phyloP scores from a whole-genome alignment of 2,329 filamentous ascomycete genomes.

The Chaetomiaceae sp. region DNA sequence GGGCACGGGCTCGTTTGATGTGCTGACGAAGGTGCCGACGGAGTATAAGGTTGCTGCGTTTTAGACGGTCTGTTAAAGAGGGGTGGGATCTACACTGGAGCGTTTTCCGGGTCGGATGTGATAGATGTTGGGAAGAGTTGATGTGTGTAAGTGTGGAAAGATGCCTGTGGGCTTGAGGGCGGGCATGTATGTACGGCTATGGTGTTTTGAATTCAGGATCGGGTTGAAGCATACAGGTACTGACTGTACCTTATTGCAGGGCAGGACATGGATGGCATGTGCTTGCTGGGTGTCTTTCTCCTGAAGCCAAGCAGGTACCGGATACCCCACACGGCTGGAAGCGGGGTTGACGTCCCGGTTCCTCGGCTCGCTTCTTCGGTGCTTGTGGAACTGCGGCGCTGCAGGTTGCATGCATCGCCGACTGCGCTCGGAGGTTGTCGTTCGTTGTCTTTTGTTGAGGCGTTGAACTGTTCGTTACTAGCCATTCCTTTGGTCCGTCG shows the following conservation, averaged over 20 bases:
- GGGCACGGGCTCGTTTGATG: conserved; percentile 89
- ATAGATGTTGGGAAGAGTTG: background rate
- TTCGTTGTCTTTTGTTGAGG: conserved; percentile 4
- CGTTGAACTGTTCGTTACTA: background rate
- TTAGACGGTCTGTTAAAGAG: background rate
- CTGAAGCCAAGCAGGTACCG: too few species aligned
- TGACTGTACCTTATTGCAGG: background rate
- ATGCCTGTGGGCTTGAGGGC: background rate
- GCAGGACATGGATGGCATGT: too few species aligned
- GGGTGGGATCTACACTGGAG: background rate
- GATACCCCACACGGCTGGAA: background rate
- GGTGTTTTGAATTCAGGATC: background rate
- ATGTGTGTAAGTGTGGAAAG: background rate
- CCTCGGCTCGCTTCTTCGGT: conserved; percentile 11
- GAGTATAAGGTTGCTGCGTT: conserved; percentile 35
- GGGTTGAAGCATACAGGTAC: background rate
- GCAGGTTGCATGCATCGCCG: background rate
- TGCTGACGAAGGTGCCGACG: conserved; percentile 61
- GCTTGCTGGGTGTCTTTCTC: background rate
- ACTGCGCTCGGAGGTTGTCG: background rate
- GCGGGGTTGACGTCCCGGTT: conserved; percentile 7
- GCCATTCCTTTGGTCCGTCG: background rate
- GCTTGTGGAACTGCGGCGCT: background rate
- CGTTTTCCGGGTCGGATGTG: too few species aligned
- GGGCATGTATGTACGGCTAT: conserved; percentile 1